These are phyloP conservation scores for Fraxinus dipetala DNA, from an alignment of 305 asterid genomes.

Conservation along the genomic window DNA sequence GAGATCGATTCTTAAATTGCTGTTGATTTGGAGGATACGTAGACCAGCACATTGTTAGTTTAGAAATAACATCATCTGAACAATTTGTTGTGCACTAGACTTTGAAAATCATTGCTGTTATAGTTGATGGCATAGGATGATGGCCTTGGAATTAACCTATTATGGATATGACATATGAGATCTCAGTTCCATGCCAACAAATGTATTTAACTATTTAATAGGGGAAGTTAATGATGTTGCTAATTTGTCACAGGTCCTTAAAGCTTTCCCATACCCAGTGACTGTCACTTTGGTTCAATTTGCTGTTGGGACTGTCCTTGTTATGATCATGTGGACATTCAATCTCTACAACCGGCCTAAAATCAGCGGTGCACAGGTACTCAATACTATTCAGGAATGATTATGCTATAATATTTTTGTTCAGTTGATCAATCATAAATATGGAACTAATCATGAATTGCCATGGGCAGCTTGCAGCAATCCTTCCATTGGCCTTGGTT, in stretches of 20 bases:
- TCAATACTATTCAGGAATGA: constrained; percentile 1
- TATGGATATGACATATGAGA: neutral
- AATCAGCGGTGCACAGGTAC: constrained; percentile 42
- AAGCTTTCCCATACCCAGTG: constrained; percentile 64
- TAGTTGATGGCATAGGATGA: neutral
- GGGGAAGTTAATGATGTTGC: constrained; percentile 20
- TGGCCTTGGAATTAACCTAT: neutral
- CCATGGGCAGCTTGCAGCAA: constrained; percentile 44
- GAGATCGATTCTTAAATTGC: neutral
- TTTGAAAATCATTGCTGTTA: neutral
- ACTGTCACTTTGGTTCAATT: constrained; percentile 70
- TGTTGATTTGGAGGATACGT: neutral
- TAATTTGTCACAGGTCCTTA: constrained; percentile 48
- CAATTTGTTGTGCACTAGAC: neutral
- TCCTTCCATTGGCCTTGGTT: constrained; percentile 51
- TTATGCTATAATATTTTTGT: neutral
- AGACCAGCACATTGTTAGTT: neutral
- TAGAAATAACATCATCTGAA: neutral
- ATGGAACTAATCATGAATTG: constrained; percentile 14
- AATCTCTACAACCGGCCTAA: constrained; percentile 56
- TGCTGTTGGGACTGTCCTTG: constrained; percentile 67
- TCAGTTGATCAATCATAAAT: neutral
- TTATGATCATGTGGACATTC: constrained; percentile 66
- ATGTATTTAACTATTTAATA: neutral
- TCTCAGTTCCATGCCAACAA: neutral